Conservation (phyloP, 2,329 filamentous ascomycete genomes). For the Botryotinia narcissicola region DNA sequence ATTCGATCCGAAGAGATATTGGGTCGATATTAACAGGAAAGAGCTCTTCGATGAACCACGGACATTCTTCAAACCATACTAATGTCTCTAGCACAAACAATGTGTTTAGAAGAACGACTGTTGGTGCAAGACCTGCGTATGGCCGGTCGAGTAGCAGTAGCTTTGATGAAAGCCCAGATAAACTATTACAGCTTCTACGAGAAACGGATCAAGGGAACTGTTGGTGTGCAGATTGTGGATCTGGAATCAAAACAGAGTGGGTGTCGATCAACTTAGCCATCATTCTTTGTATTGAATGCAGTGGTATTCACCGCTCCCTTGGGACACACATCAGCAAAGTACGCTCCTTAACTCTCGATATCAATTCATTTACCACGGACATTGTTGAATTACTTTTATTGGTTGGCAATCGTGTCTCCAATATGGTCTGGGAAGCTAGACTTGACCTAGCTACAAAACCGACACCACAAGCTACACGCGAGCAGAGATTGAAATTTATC, state of each 20-base stretch:
- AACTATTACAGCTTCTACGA: constrained; percentile 80
- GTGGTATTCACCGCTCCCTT: constrained; percentile 91
- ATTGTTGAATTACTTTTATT: constrained; percentile 91
- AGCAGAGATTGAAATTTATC: constrained; percentile 92
- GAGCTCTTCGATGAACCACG: constrained; percentile 64
- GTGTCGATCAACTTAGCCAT: constrained; percentile 98
- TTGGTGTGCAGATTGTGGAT: constrained; percentile 92
- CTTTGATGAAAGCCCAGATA: constrained; percentile 80
- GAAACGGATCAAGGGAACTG: constrained; percentile 90
- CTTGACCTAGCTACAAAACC: constrained; percentile 74
- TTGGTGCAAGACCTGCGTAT: constrained; percentile 79
- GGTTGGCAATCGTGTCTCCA: constrained; percentile 90
- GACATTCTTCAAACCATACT: constrained; percentile 46
- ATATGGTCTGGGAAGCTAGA: constrained; percentile 92
- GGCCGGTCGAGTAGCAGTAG: constrained; percentile 66
- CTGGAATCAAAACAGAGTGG: constrained; percentile 92
- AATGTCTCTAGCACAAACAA: constrained; percentile 45
- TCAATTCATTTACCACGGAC: constrained; percentile 93
- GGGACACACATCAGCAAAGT: constrained; percentile 98
- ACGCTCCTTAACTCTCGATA: constrained; percentile 90
- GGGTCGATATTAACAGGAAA: constrained; percentile 92
- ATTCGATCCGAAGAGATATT: constrained; percentile 74
- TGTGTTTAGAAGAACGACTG: constrained; percentile 82
- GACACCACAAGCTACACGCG: constrained; percentile 72
- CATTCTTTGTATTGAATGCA: constrained; percentile 95